A percentile compares a stretch with the other conserved stretches of the same genome.
phyloP scores from a whole-genome alignment of 805 yeast genomes.

The Pichia exigua region DNA sequence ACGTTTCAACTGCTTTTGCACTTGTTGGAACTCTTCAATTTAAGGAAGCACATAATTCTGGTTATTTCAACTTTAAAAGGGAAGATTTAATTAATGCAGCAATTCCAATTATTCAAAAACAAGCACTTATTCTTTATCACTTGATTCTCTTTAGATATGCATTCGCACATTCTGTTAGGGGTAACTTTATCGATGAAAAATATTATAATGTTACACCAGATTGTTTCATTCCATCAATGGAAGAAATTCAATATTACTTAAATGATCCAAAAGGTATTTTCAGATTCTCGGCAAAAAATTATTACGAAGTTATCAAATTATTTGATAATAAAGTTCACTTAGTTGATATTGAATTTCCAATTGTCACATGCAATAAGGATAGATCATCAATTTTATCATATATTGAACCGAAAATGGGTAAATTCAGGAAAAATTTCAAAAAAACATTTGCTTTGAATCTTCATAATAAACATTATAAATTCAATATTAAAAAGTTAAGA shows the following conservation, averaged over 20 bases:
- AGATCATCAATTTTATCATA: background rate
- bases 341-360: background rate
- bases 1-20: background rate
- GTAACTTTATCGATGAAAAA: background rate
- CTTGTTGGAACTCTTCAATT: constrained; percentile 1
- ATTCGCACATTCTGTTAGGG: background rate
- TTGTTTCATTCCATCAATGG: background rate
- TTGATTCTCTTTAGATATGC: background rate
- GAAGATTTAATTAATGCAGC: background rate
- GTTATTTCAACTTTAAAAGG: background rate
- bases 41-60: background rate
- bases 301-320: background rate
- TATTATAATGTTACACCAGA: background rate
- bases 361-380: background rate
- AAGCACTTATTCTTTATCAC: background rate
- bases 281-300: constrained; percentile 1
- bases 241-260: background rate
- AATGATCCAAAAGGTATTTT: background rate
- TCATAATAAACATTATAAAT: background rate
- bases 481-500: background rate
- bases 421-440: background rate
- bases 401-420: background rate
- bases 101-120: background rate
- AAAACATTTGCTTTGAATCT: background rate
- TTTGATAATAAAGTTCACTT: background rate